Conservation (phyloP, 768 basidiomycete genomes). For the Pilatotrama ljubarskyi region DNA sequence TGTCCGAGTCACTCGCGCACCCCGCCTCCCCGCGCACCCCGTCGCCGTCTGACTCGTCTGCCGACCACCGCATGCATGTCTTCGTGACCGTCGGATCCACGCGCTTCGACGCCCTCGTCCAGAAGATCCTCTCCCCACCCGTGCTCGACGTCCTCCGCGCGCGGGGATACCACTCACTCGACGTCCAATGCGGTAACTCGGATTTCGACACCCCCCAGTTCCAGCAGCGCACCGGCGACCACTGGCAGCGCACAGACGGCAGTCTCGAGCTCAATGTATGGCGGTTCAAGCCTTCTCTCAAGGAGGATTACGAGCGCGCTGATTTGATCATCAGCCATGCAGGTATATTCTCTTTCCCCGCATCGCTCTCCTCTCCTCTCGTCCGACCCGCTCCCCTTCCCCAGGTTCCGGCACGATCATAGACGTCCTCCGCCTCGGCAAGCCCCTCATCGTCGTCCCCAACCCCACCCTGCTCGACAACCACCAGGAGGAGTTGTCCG, state of each 20-base stretch:
- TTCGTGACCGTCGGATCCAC: conserved; percentile 94
- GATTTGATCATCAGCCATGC: conserved; percentile 93
- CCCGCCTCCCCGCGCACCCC: background rate
- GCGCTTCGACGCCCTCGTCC: conserved; percentile 74
- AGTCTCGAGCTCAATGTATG: conserved; percentile 56
- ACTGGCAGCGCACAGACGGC: conserved; percentile 29
- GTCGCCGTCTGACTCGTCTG: background rate
- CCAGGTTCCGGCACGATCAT: conserved; percentile 94
- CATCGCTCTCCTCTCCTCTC: background rate
- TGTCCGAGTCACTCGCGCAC: conserved; percentile 15
- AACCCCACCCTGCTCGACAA: conserved; percentile 89
- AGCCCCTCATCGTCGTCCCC: conserved; percentile 83
- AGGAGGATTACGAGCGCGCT: conserved; percentile 60
- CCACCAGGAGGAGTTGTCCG: conserved; percentile 89
- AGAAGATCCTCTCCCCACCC: conserved; percentile 54
- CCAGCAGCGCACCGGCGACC: conserved; percentile 26
- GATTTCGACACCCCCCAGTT: conserved; percentile 39
- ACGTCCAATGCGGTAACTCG: conserved; percentile 82
- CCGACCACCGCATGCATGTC: conserved; percentile 31
- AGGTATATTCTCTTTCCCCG: conserved; percentile 47
- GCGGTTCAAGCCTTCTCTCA: conserved; percentile 73
- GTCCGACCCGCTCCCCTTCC: background rate
- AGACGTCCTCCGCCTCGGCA: conserved; percentile 74
- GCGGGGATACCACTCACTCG: conserved; percentile 59
- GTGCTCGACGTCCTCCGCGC: conserved; percentile 54